phyloP scores from a whole-genome alignment of 2,329 filamentous ascomycete genomes.

The Onygenales sp. region DNA sequence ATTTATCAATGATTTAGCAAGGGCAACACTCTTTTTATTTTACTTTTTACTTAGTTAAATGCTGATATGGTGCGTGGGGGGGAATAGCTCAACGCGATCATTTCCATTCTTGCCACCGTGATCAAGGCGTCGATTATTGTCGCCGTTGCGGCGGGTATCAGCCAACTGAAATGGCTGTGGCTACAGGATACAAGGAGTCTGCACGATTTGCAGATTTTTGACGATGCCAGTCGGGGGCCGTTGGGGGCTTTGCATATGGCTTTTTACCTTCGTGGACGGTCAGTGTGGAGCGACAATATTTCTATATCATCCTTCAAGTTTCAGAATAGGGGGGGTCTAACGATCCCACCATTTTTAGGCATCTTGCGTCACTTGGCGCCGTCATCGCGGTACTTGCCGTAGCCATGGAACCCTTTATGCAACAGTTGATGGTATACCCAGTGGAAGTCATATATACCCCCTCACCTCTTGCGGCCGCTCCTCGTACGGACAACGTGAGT shows the following conservation, averaged over 20 bases:
- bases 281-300: not conserved
- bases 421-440: not conserved
- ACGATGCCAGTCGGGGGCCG: conserved; percentile 20
- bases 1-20: not conserved
- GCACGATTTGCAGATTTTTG: conserved; percentile 18
- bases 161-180: conserved; percentile 29
- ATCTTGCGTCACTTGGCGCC: not conserved
- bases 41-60: not conserved
- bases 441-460: not conserved
- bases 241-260: conserved; percentile 11
- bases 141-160: conserved; percentile 21
- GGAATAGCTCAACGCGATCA: conserved; percentile 19
- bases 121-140: conserved; percentile 22
- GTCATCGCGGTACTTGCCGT: not conserved
- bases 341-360: not conserved
- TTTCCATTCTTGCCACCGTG: conserved; percentile 25
- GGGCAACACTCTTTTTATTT: no score
- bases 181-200: conserved; percentile 14
- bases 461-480: not conserved
- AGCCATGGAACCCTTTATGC: not conserved
- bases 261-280: not conserved
- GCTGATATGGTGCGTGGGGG: not conserved
- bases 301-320: not conserved
- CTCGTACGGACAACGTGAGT: not conserved
- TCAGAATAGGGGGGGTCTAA: not conserved